Base-by-base conservation (phyloP, 2,329 filamentous ascomycete genomes). In the Fusarium circinatum region DNA sequence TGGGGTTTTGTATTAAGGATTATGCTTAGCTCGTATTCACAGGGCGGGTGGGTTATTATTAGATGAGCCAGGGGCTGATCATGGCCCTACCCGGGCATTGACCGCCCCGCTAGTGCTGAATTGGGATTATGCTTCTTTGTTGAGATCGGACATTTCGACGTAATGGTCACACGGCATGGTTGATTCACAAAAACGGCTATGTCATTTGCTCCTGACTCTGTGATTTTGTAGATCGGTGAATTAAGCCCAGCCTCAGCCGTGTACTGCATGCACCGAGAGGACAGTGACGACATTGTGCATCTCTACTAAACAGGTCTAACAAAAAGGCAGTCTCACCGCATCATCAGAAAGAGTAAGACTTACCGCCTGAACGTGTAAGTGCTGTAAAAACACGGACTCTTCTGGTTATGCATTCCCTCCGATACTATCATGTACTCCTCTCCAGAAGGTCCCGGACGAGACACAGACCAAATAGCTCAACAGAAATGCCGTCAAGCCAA, bases 21-120 rank as follows among this genome's bases (percentile, higher is more conserved):
- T 61, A 61, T 61, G 58, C 58, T 61, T 61, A 56, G 30, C 58
- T 61, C 58, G 58, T 61, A 61, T 61, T 61, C 58, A 56, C 36
- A 18, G 28, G 36, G 26, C 14, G 12, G 8, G n/a, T 56, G 58
- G 38, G 36, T 56, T 61, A 61, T 61, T 44, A 56, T 56, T 56
- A 61, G 58, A 61, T 54, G 36, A 55, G 24, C n/a, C 36, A 60
- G 26, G 57, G 57, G 36, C 4, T 42, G 38, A 61, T 61, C 48
- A 56, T 55, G 48, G 48, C 58, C 48, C 36, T 55, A 61, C 58
- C 48, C 58, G 58, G 44, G 48, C 4, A 36, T 24, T 24, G 18
- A 26, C 56, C 32, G 56, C 56, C 26, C 34, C 20, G 32, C 56
- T 59, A 58, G 42, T 59, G 32, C 42, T 34, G 32, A 4, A 38